Conservation (phyloP, 2,329 filamentous ascomycete genomes). For the Pyrenochaeta sp. region DNA sequence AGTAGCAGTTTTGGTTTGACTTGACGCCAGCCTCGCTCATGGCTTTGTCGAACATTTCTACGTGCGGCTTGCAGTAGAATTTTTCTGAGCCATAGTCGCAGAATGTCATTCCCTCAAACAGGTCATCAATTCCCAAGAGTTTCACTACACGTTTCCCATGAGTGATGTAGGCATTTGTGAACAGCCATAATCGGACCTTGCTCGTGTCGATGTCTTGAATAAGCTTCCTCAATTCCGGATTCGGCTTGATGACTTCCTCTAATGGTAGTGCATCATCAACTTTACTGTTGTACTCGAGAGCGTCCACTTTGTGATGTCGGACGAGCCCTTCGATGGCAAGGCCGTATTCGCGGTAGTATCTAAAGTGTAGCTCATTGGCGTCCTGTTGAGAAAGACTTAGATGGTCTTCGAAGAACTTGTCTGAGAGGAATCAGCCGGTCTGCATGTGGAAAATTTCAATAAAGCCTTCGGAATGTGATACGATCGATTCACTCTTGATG, state of each 20-base stretch:
- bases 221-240: slow-evolving; percentile 75
- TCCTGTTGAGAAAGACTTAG: slow-evolving; percentile 77
- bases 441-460: slow-evolving; percentile 1
- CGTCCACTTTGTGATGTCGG: slow-evolving; percentile 92
- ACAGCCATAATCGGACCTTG: slow-evolving; percentile 90
- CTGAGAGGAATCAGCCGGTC: slow-evolving; percentile 40
- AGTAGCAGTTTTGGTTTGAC: slow-evolving; percentile 78
- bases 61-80: slow-evolving; percentile 86
- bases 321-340: slow-evolving; percentile 96
- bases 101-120: slow-evolving; percentile 94
- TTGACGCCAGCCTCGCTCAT: slow-evolving; percentile 82
- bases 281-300: slow-evolving; percentile 90
- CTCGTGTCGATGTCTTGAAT: slow-evolving; percentile 81
- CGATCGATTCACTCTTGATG: too few species aligned
- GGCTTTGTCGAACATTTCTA: slow-evolving; percentile 84
- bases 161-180: slow-evolving; percentile 94
- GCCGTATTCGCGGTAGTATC: slow-evolving; percentile 95
- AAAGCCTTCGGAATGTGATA: too few species aligned
- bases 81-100: slow-evolving; percentile 82
- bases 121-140: slow-evolving; percentile 80
- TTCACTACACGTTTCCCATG: slow-evolving; percentile 84
- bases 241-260: slow-evolving; percentile 81
- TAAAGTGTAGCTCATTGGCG: slow-evolving; percentile 82
- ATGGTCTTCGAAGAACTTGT: slow-evolving; percentile 70
- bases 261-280: slow-evolving; percentile 95